These are phyloP conservation scores for Geotrichum phurueaensis DNA, from an alignment of 1,139 yeast species.

Conservation along the genomic window DNA sequence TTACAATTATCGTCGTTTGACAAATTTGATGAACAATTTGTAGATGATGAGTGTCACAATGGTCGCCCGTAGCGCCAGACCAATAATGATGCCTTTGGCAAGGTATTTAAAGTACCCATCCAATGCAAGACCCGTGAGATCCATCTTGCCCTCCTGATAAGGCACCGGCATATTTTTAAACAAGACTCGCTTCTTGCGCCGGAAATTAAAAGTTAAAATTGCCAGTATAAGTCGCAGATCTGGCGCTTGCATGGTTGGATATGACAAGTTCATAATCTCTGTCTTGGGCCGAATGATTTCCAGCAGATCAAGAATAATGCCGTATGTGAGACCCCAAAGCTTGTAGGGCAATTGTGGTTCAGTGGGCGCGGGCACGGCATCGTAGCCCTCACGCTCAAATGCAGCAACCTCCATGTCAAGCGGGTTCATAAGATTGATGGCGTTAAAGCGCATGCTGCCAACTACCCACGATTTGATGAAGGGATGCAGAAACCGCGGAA, in stretches of 20 bases:
- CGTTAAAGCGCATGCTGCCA: slow-evolving; percentile 34
- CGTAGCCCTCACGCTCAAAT: background rate
- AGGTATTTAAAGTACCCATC: slow-evolving; percentile 16
- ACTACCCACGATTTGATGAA: slow-evolving; percentile 22
- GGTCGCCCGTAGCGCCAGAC: slow-evolving; percentile 7
- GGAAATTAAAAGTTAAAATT: slow-evolving; percentile 11
- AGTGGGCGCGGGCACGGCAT: slow-evolving; percentile 1
- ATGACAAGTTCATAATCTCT: slow-evolving; percentile 11
- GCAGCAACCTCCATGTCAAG: slow-evolving; percentile 13
- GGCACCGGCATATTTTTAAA: background rate
- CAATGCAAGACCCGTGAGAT: slow-evolving; percentile 16
- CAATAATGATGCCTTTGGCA: slow-evolving; percentile 11
- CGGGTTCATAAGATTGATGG: slow-evolving; percentile 30
- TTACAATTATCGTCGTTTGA: background rate
- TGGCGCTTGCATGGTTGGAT: slow-evolving; percentile 23
- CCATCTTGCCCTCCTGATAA: slow-evolving; percentile 17
- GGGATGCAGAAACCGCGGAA: slow-evolving; percentile 22
- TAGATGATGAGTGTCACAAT: background rate
- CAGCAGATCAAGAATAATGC: slow-evolving; percentile 33
- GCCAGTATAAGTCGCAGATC: slow-evolving; percentile 21
- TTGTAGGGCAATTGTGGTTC: slow-evolving; percentile 28
- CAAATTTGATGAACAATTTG: background rate
- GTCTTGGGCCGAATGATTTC: slow-evolving; percentile 28
- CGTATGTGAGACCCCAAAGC: slow-evolving; percentile 39
- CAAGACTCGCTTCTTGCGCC: slow-evolving; percentile 1